Evolutionary conservation across 1,284 basidiomycete genomes (phyloP).

Genomic region (Takashimella koratensis): DNA sequence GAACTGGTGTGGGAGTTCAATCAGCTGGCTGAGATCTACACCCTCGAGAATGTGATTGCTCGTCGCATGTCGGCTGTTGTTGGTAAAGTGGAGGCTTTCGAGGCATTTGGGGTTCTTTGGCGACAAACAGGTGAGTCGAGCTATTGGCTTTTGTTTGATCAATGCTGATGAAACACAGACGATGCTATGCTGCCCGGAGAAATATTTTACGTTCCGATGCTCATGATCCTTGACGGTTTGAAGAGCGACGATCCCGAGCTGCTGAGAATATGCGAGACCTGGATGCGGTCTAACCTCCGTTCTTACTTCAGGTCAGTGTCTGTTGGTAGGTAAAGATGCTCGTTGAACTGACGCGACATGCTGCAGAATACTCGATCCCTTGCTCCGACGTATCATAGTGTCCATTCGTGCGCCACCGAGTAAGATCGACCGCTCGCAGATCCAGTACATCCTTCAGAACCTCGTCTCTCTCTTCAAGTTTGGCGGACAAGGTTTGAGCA

Average conservation of each 20-base stretch:
- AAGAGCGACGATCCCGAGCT: conserved; percentile 68
- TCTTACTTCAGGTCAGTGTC: conserved; percentile 72
- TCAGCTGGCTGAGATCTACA: conserved; percentile 34
- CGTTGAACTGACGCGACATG: too few species aligned
- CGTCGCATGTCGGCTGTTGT: conserved; percentile 39
- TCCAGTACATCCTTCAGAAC: conserved; percentile 53
- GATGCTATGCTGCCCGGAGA: conserved; percentile 76
- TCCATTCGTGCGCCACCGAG: conserved; percentile 57
- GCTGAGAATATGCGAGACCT: conserved; percentile 79
- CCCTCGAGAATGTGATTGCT: conserved; percentile 62
- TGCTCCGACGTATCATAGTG: conserved; percentile 59
- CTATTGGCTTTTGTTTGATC: not conserved
- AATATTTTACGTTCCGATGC: conserved; percentile 76
- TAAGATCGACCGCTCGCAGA: conserved; percentile 63
- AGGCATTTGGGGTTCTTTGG: conserved; percentile 92
- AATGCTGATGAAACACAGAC: conserved; percentile 56
- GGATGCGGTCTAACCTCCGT: conserved; percentile 90
- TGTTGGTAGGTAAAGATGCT: not conserved
- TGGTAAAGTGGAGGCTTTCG: conserved; percentile 57
- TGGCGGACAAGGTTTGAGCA: conserved; percentile 67
- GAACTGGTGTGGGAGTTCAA: conserved; percentile 72
- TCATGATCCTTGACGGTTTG: conserved; percentile 78
- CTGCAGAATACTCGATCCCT: conserved; percentile 82
- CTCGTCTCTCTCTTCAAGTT: conserved; percentile 74
- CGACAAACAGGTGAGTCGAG: conserved; percentile 67